Percentiles rank a stretch among this genome's conserved stretches.
Conservation (phyloP, 129 eudicot species). For the Saussurea involucrata region DNA sequence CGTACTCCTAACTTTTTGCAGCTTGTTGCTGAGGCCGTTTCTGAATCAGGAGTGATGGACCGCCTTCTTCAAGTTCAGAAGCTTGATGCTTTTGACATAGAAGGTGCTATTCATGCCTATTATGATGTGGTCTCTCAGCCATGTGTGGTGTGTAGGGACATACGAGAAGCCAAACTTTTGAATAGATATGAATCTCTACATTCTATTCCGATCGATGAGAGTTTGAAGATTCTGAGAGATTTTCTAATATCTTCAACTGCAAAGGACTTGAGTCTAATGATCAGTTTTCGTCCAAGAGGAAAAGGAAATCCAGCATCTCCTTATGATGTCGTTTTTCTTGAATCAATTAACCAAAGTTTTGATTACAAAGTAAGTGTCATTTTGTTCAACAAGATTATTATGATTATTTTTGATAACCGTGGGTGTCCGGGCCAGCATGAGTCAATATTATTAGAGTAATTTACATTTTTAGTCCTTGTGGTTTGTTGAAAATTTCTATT, state of each 20-base stretch:
- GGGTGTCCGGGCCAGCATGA: too few species aligned
- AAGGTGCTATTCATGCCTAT: conserved; percentile 97
- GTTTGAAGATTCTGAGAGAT: conserved; percentile 65
- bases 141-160: conserved; percentile 51
- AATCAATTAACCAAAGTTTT: conserved; percentile 60
- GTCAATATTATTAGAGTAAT: too few species aligned
- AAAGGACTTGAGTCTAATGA: conserved; percentile 90
- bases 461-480: too few species aligned
- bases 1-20: conserved; percentile 48
- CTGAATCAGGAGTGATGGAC: conserved; percentile 46
- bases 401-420: neutral
- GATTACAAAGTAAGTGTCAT: conserved; percentile 60
- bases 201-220: conserved; percentile 54
- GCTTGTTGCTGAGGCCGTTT: conserved; percentile 64
- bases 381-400: neutral
- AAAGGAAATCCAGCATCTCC: conserved; percentile 33
- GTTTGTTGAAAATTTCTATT: too few species aligned
- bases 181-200: conserved; percentile 46
- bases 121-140: conserved; percentile 71
- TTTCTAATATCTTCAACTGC: conserved; percentile 78
- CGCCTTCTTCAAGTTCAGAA: conserved; percentile 77
- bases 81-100: conserved; percentile 73
- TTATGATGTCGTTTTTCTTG: conserved; percentile 35
- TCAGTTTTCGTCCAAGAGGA: conserved; percentile 53
- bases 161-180: conserved; percentile 23